Evolutionary conservation across 1,284 basidiomycete genomes (phyloP).

Genomic region (Leucoagaricus sp.): DNA sequence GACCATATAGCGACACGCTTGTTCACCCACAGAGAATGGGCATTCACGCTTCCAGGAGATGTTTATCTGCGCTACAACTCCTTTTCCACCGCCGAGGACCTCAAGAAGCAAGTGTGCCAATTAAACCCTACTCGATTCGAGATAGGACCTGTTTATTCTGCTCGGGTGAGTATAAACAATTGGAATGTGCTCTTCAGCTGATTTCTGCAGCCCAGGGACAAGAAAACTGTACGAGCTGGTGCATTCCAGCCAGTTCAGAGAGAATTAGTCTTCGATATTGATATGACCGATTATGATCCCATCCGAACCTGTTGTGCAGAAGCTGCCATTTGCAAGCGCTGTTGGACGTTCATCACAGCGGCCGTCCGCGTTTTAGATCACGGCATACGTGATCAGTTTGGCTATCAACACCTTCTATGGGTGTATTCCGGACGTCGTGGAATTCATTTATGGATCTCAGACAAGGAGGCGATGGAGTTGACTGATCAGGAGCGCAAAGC

Average conservation of each 20-base stretch:
- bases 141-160: conserved; percentile 94
- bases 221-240: conserved; percentile 79
- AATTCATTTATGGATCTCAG: conserved; percentile 98
- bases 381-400: conserved; percentile 84
- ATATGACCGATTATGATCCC: conserved; percentile 99
- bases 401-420: conserved; percentile 86
- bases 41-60: conserved; percentile 93
- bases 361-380: conserved; percentile 90
- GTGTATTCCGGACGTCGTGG: conserved; percentile 98
- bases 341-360: conserved; percentile 94
- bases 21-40: conserved; percentile 94
- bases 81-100: conserved; percentile 82
- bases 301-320: conserved; percentile 95
- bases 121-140: conserved; percentile 93
- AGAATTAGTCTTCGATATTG: conserved; percentile 99
- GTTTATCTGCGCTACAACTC: conserved; percentile 96
- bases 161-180: conserved; percentile 57
- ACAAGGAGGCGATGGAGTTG: conserved; percentile 83
- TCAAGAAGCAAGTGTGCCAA: conserved; percentile 87
- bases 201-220: conserved; percentile 77
- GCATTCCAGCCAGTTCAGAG: conserved; percentile 81
- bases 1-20: conserved; percentile 74
- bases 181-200: conserved; percentile 3
- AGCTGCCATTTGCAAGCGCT: conserved; percentile 89
- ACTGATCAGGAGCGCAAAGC: conserved; percentile 91